These are phyloP conservation scores for Talaromyces sp. DNA, from an alignment of 2,329 filamentous ascomycete genomes.

Conservation along the genomic window DNA sequence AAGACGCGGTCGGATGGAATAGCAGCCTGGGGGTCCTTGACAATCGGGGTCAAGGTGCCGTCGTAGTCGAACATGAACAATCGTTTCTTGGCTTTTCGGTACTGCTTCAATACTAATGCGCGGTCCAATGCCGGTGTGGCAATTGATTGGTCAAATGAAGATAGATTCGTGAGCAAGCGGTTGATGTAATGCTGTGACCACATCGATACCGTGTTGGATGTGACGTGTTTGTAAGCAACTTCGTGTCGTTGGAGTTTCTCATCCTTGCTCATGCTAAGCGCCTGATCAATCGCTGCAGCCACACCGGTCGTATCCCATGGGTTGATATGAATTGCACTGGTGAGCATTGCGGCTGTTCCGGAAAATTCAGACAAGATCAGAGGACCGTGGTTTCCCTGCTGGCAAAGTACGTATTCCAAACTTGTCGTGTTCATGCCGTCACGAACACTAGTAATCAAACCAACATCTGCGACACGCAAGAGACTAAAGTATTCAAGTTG, in stretches of 20 bases:
- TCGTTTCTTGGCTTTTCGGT: conserved; percentile 70
- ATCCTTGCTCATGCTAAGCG: conserved; percentile 69
- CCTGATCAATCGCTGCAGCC: conserved; percentile 75
- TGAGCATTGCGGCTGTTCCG: conserved; percentile 81
- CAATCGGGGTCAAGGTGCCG: conserved; percentile 92
- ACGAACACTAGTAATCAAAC: conserved; percentile 88
- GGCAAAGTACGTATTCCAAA: conserved; percentile 89
- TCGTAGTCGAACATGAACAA: conserved; percentile 99
- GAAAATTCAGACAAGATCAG: conserved; percentile 96
- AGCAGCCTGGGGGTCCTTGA: conserved; percentile 83
- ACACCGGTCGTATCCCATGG: conserved; percentile 88
- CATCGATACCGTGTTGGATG: conserved; percentile 76
- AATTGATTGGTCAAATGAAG: conserved; percentile 69
- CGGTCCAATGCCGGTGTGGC: conserved; percentile 81
- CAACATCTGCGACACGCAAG: conserved; percentile 84
- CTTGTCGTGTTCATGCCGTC: conserved; percentile 99
- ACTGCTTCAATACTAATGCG: conserved; percentile 66
- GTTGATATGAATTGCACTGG: conserved; percentile 90
- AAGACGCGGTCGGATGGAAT: conserved; percentile 83
- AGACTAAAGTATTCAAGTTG: conserved; percentile 92
- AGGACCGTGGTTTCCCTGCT: conserved; percentile 80
- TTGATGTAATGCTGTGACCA: conserved; percentile 81
- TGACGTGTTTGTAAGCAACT: conserved; percentile 78
- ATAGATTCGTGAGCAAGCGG: conserved; percentile 74
- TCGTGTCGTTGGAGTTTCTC: conserved; percentile 67